Evolutionary conservation across 83 land plant genomes (phyloP).

Genomic region (Thuja plicata): DNA sequence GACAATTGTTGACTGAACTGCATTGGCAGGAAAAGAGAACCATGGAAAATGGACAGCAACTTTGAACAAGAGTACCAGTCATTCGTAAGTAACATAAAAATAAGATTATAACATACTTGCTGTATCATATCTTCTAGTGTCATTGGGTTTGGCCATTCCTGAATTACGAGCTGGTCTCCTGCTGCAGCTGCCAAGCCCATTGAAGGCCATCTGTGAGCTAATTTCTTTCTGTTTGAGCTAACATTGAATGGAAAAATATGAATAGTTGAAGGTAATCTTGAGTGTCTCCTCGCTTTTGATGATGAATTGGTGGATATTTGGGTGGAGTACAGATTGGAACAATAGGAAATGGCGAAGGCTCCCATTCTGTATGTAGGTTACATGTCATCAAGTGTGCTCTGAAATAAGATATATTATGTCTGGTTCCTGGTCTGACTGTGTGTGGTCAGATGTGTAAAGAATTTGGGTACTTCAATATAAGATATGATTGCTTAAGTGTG

Average conservation of each 20-base stretch:
- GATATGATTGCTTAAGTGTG: not conserved
- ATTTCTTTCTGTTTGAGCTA: not conserved
- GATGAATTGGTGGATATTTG: not conserved
- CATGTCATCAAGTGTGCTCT: not conserved
- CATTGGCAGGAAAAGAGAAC: not conserved
- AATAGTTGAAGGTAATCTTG: not conserved
- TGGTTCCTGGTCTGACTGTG: not conserved
- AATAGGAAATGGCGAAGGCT: not conserved
- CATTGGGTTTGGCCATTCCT: conserved; percentile 24
- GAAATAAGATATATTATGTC: not conserved
- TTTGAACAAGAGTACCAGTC: not conserved
- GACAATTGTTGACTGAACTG: not conserved
- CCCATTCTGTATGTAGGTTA: not conserved
- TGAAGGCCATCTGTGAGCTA: conserved; percentile 7
- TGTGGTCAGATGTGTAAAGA: not conserved
- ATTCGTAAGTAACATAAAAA: not conserved
- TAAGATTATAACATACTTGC: conserved; percentile 23
- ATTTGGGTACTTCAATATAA: not conserved
- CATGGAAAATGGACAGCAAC: not conserved
- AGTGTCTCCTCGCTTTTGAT: not conserved
- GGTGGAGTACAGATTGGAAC: not conserved
- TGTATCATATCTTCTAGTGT: conserved; percentile 37
- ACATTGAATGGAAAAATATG: not conserved
- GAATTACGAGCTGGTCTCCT: conserved; percentile 3
- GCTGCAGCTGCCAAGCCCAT: not conserved